Conservation (phyloP, 202 grass and related monocot species). For the Setaria italica region DNA sequence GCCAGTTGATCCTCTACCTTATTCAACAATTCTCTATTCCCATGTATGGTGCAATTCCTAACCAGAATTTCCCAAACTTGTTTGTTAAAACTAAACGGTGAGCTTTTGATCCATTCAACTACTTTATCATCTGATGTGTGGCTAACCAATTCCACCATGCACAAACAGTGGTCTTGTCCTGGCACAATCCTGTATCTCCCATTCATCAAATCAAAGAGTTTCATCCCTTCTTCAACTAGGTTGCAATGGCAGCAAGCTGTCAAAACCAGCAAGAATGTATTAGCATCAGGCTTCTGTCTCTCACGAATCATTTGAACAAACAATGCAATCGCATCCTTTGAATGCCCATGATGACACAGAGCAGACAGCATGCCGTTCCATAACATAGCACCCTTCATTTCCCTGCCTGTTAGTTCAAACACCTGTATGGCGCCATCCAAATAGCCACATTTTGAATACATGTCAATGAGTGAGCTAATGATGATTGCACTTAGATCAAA, state of each 20-base stretch:
- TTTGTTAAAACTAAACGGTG: constrained; percentile 43
- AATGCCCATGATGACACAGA: constrained; percentile 55
- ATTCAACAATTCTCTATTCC: constrained; percentile 42
- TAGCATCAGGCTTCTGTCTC: constrained; percentile 56
- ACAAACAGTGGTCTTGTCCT: constrained; percentile 57
- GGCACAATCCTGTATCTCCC: constrained; percentile 61
- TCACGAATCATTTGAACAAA: constrained; percentile 68
- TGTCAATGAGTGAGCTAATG: constrained; percentile 63
- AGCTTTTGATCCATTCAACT: constrained; percentile 56
- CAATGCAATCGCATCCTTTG: constrained; percentile 50
- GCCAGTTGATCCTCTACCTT: constrained; percentile 35
- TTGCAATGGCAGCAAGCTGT: constrained; percentile 59
- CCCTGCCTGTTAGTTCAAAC: constrained; percentile 43
- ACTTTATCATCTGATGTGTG: constrained; percentile 49
- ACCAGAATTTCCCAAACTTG: constrained; percentile 55
- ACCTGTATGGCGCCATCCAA: constrained; percentile 54
- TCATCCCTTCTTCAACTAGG: constrained; percentile 62
- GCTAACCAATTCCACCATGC: constrained; percentile 68
- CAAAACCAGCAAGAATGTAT: constrained; percentile 66
- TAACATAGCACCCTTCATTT: constrained; percentile 46
- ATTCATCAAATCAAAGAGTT: constrained; percentile 72
- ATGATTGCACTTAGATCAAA: constrained; percentile 52
- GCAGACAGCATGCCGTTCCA: constrained; percentile 76
- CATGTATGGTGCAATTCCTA: constrained; percentile 44
- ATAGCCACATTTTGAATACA: constrained; percentile 79